These are phyloP conservation scores for Fusarium sp. DNA, from an alignment of 2,329 filamentous ascomycete species.

Conservation along the genomic window DNA sequence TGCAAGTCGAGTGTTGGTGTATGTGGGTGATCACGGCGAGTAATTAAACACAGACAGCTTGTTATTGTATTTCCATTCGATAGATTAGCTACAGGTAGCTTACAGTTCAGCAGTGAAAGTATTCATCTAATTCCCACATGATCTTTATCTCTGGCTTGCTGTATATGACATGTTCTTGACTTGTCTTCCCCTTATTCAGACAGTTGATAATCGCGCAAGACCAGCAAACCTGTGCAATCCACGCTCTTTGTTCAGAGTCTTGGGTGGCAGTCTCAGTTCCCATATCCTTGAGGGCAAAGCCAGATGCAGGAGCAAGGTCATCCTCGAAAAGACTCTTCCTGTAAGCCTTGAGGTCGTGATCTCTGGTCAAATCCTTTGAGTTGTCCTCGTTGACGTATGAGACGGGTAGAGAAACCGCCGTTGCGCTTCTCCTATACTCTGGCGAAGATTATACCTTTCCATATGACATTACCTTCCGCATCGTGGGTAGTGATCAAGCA, in stretches of 20 bases:
- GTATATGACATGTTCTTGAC: neutral
- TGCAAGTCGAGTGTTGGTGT: neutral
- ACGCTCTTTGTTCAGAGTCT: conserved; percentile 34
- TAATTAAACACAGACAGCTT: neutral
- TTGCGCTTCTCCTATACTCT: conserved; percentile 25
- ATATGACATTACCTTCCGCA: conserved; percentile 31
- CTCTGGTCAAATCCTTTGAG: conserved; percentile 19
- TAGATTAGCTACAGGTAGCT: neutral
- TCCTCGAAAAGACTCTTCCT: conserved; percentile 30
- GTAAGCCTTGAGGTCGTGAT: conserved; percentile 34
- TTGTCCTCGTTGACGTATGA: conserved; percentile 34
- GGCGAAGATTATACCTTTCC: conserved; percentile 29
- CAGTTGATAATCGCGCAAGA: conserved; percentile 25
- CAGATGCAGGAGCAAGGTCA: conserved; percentile 34
- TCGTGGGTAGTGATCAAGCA: conserved; percentile 41
- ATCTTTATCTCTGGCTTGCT: neutral
- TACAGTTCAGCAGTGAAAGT: neutral
- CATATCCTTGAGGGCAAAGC: conserved; percentile 30
- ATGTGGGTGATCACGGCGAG: neutral
- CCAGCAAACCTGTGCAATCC: conserved; percentile 40
- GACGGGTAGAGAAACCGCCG: conserved; percentile 36
- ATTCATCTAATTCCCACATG: neutral
- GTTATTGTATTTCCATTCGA: neutral
- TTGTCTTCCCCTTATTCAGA: neutral
- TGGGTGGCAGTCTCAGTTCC: conserved; percentile 30